Evolutionary conservation across 1,284 basidiomycete species (phyloP).

Genomic region (Austroboletus novae-zelandiae): DNA sequence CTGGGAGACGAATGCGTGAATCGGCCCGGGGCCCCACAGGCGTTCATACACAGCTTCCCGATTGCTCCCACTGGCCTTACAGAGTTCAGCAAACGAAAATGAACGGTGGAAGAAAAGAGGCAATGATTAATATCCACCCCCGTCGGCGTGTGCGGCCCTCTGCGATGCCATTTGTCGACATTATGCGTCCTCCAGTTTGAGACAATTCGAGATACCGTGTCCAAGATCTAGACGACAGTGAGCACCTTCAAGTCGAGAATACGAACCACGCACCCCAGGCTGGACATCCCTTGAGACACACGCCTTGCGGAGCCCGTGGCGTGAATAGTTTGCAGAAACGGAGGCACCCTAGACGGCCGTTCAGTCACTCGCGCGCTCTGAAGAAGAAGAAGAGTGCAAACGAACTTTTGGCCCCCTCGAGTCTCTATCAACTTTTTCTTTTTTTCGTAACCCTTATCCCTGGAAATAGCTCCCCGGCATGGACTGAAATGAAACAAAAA

Average conservation of each 20-base stretch:
- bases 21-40: too few species aligned
- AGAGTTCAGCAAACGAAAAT: neutral
- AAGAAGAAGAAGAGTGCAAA: neutral
- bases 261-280: constrained; percentile 69
- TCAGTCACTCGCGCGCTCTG: neutral
- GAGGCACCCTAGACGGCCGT: constrained; percentile 54
- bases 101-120: too few species aligned
- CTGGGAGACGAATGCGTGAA: too few species aligned
- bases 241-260: too few species aligned
- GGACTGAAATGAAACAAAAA: too few species aligned
- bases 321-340: constrained; percentile 47
- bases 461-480: too few species aligned
- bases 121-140: constrained; percentile 41
- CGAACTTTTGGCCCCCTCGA: constrained; percentile 92
- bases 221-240: too few species aligned
- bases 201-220: constrained; percentile 80
- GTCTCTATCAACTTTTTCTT: constrained; percentile 95
- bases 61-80: neutral
- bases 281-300: constrained; percentile 82
- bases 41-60: too few species aligned
- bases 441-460: too few species aligned
- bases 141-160: constrained; percentile 61
- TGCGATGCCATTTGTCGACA: constrained; percentile 71
- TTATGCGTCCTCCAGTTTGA: constrained; percentile 77
- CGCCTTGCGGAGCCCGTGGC: constrained; percentile 73